phyloP scores from a whole-genome alignment of 306 rosid species.

The Vicia villosa region DNA sequence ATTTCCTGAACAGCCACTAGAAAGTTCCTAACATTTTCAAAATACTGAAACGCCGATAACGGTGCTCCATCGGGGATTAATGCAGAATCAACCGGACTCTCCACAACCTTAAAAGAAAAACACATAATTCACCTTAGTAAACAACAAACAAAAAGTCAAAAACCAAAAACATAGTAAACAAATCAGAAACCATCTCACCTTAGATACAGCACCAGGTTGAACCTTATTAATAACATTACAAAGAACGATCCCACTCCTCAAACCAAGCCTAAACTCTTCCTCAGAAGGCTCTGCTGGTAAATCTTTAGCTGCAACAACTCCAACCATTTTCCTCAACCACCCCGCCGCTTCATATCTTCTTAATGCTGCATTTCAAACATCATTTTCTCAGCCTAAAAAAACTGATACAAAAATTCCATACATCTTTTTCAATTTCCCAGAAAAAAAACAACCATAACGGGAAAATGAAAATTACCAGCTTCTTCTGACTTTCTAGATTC shows the following conservation, averaged over 20 bases:
- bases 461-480: constrained; percentile 60
- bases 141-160: not conserved
- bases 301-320: constrained; percentile 95
- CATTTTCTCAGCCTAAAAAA: constrained; percentile 10
- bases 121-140: not conserved
- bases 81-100: constrained; percentile 83
- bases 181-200: constrained; percentile 52
- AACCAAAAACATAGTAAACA: not conserved
- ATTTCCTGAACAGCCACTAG: constrained; percentile 75
- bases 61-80: constrained; percentile 87
- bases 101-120: constrained; percentile 71
- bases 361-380: constrained; percentile 52
- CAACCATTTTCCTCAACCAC: constrained; percentile 93
- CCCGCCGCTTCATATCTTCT: constrained; percentile 95
- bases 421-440: not conserved
- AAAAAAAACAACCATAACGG: too few species aligned
- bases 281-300: constrained; percentile 97
- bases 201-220: constrained; percentile 81
- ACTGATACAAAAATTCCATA: constrained; percentile 20
- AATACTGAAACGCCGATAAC: constrained; percentile 87
- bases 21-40: constrained; percentile 92
- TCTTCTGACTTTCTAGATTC: constrained; percentile 91
- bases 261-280: constrained; percentile 94
- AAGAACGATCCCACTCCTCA: constrained; percentile 91
- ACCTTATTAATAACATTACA: constrained; percentile 87